Evolutionary conservation across 306 rosid species (phyloP), one percentile per base, ranked within the genome.

Genomic region (Myrica gale): DNA sequence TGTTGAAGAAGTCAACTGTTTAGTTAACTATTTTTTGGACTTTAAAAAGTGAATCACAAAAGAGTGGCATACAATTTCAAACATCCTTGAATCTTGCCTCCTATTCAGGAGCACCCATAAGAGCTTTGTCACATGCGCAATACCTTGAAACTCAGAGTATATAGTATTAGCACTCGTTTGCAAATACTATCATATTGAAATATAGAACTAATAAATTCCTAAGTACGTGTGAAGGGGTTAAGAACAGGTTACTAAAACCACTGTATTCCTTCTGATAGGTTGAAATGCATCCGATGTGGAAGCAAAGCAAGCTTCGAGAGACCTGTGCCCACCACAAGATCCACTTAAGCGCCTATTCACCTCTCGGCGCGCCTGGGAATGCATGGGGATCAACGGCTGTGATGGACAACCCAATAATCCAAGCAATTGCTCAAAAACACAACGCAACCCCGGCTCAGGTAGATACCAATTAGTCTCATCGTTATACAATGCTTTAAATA

Each of bases 201-300:
- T 5, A 9, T 45, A 45, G 48, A 45, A 45, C 6, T 46, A 46
- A 46, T 46, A 0, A 0, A 32, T 32, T 32, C 37, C 37, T 32
- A 32, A 32, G 37, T 32, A 32, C 3, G 3, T 32, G 37, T 32
- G 37, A 32, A 32, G 37, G 37, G 37, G 37, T 57, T 57, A 16
- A 62, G 15, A 62, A 3, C 41, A 26, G 0, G 9, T 62, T 39
- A 7, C 68, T 37, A 62, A 62, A 13, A n/a, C 11, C 15, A 62
- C 6, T 15, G 9, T 16, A 65, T 17, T 65, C 19, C 26, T 65
- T 51, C 47, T 47, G 46, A 1, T 39, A 93, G 98, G 96, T 89
- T 79, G 98, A 93, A 76, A 91, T 91, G 98, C 98, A 93, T 86
- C 97, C 96, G 5, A 78, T 92, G 93, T 94, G 98, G 98, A 88